Evolutionary conservation across 139 green algal genomes (phyloP).

Genomic region (Coccomyxa sp.): DNA sequence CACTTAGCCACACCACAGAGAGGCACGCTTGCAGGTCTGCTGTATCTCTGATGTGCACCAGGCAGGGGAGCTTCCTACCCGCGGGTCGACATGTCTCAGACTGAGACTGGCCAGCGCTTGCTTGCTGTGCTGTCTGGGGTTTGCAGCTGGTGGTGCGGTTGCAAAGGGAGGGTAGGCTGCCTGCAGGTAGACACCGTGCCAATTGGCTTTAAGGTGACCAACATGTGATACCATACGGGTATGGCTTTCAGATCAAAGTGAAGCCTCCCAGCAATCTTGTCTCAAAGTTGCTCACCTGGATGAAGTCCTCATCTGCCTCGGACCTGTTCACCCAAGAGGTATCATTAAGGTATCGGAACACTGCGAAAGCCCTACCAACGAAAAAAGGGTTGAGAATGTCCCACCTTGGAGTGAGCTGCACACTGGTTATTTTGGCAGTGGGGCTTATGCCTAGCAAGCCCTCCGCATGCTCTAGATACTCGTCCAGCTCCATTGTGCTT

Average conservation of each 20-base stretch:
- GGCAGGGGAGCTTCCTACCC: background rate
- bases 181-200: background rate
- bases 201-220: background rate
- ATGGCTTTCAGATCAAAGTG: background rate
- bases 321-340: background rate
- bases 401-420: background rate
- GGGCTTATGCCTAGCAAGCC: slow-evolving; percentile 16
- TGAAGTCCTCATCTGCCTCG: background rate
- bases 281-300: background rate
- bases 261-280: background rate
- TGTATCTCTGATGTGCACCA: background rate
- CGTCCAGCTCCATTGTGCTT: slow-evolving; percentile 5
- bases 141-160: background rate
- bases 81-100: background rate
- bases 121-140: background rate
- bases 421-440: background rate
- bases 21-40: background rate
- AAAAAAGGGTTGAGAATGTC: no score
- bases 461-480: slow-evolving; percentile 14
- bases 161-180: background rate
- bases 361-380: background rate
- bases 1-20: background rate
- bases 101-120: background rate
- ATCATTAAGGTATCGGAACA: background rate
- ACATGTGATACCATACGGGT: background rate